These are phyloP conservation scores for Alternaria panax DNA, from an alignment of 2,329 filamentous ascomycete species.

Conservation along the genomic window DNA sequence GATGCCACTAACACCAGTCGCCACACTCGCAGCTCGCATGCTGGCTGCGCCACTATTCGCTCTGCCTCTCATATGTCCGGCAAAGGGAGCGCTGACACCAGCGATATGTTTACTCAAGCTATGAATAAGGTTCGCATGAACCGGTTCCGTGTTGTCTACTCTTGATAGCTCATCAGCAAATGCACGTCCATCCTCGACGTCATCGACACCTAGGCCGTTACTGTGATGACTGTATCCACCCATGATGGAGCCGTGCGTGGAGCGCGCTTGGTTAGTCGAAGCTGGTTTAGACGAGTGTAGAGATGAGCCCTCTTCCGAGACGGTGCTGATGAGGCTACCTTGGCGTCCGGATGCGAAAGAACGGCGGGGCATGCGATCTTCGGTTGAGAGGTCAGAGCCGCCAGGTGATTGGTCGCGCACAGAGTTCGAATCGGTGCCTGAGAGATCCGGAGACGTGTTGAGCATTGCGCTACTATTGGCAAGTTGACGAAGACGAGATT, in stretches of 20 bases:
- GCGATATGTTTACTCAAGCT: slow-evolving; percentile 45
- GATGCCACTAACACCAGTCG: slow-evolving; percentile 9
- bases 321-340: slow-evolving; percentile 37
- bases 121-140: slow-evolving; percentile 44
- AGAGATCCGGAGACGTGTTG: slow-evolving; percentile 43
- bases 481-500: slow-evolving; percentile 80
- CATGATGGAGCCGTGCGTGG: slow-evolving; percentile 36
- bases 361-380: slow-evolving; percentile 29
- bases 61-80: slow-evolving; percentile 22
- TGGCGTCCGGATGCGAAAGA: slow-evolving; percentile 44
- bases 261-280: slow-evolving; percentile 27
- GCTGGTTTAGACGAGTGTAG: slow-evolving; percentile 19
- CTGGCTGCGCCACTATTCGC: slow-evolving; percentile 21
- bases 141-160: slow-evolving; percentile 48
- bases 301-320: slow-evolving; percentile 39
- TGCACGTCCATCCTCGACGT: slow-evolving; percentile 39
- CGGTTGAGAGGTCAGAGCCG: slow-evolving; percentile 37
- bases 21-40: slow-evolving; percentile 22
- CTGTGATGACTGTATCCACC: slow-evolving; percentile 21
- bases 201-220: slow-evolving; percentile 26
- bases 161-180: slow-evolving; percentile 48
- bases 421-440: slow-evolving; percentile 40
- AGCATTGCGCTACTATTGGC: slow-evolving; percentile 78
- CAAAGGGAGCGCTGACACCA: slow-evolving; percentile 37
- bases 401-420: slow-evolving; percentile 44